Percentiles rank a stretch among this genome's conserved stretches.
phyloP scores from a whole-genome alignment of 2,329 filamentous ascomycete genomes.

The Chaetomium sp. region DNA sequence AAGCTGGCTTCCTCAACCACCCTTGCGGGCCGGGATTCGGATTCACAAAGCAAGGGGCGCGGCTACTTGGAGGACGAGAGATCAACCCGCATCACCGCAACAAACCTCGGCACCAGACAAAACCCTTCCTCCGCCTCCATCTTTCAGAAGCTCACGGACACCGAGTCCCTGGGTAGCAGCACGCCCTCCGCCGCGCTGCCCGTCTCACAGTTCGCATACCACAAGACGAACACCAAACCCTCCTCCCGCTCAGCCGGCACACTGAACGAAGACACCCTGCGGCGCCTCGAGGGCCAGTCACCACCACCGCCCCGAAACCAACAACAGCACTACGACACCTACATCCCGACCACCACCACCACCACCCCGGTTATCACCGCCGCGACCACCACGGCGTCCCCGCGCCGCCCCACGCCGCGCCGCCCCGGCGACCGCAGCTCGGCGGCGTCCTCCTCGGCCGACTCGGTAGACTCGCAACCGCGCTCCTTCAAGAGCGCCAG shows the following conservation, averaged over 20 bases:
- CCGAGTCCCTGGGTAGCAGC: slow-evolving; percentile 20
- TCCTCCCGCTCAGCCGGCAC: slow-evolving; percentile 5
- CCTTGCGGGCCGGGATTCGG: slow-evolving; percentile 26
- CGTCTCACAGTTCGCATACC: slow-evolving; percentile 26
- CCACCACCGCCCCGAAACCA: slow-evolving; percentile 10
- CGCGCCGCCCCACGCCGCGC: slow-evolving; percentile 8
- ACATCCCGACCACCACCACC: slow-evolving; percentile 31
- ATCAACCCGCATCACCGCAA: slow-evolving; percentile 18
- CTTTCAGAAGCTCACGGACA: slow-evolving; percentile 22
- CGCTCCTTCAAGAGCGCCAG: slow-evolving; percentile 29
- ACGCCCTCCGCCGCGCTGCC: slow-evolving; percentile 20
- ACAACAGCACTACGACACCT: slow-evolving; percentile 26
- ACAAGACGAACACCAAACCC: slow-evolving; percentile 8
- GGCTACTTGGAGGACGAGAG: slow-evolving; percentile 24
- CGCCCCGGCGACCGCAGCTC: slow-evolving; percentile 29
- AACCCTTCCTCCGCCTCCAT: slow-evolving; percentile 24
- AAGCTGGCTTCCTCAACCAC: slow-evolving; percentile 32
- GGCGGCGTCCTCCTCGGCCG: slow-evolving; percentile 33
- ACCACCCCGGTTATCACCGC: slow-evolving; percentile 17
- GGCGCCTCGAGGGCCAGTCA: slow-evolving; percentile 34
- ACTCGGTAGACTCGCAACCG: slow-evolving; percentile 32
- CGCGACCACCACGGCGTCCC: slow-evolving; percentile 10
- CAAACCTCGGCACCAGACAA: slow-evolving; percentile 6
- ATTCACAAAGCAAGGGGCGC: slow-evolving; percentile 26
- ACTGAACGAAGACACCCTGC: slow-evolving; percentile 37